phyloP scores from a whole-genome alignment of 2,329 filamentous ascomycete species.

The Pestalotiopsis sp. region DNA sequence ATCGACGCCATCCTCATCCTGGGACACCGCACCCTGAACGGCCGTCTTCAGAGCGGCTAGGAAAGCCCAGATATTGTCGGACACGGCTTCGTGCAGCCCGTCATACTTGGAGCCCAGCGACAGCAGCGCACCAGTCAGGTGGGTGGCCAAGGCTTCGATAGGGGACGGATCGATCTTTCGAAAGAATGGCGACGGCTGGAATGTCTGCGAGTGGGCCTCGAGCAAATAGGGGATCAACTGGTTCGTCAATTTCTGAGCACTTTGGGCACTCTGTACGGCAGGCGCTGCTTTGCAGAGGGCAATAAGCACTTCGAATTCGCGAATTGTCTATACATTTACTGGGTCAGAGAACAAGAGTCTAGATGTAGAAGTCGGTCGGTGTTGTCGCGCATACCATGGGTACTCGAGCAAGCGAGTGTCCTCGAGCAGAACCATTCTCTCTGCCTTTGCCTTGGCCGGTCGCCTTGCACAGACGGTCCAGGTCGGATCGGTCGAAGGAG shows the following conservation, averaged over 20 bases:
- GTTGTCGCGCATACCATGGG: constrained; percentile 57
- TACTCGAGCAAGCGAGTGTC: constrained; percentile 51
- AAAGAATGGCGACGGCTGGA: constrained; percentile 81
- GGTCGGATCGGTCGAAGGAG: constrained; percentile 64
- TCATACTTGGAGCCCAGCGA: constrained; percentile 75
- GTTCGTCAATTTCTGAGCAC: constrained; percentile 76
- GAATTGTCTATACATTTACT: constrained; percentile 66
- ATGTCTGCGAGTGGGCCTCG: constrained; percentile 79
- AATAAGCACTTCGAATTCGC: constrained; percentile 89
- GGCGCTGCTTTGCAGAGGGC: constrained; percentile 91
- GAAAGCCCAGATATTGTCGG: constrained; percentile 71
- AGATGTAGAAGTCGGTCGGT: background rate
- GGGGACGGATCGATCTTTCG: constrained; percentile 84
- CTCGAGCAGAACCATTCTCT: constrained; percentile 51
- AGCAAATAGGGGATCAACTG: constrained; percentile 85
- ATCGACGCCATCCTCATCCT: constrained; percentile 57
- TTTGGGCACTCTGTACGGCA: constrained; percentile 68
- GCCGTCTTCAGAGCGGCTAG: constrained; percentile 70
- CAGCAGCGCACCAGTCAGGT: constrained; percentile 81
- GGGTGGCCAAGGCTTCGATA: constrained; percentile 80
- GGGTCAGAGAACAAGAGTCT: constrained; percentile 2
- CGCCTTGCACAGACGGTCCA: constrained; percentile 63
- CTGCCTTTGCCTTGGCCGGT: constrained; percentile 47
- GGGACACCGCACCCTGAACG: constrained; percentile 57
- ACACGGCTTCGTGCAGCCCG: constrained; percentile 67